Percentiles rank a stretch among this genome's conserved stretches.
Conservation (phyloP, 805 yeast species). For the Saccharomycopsis sp. region DNA sequence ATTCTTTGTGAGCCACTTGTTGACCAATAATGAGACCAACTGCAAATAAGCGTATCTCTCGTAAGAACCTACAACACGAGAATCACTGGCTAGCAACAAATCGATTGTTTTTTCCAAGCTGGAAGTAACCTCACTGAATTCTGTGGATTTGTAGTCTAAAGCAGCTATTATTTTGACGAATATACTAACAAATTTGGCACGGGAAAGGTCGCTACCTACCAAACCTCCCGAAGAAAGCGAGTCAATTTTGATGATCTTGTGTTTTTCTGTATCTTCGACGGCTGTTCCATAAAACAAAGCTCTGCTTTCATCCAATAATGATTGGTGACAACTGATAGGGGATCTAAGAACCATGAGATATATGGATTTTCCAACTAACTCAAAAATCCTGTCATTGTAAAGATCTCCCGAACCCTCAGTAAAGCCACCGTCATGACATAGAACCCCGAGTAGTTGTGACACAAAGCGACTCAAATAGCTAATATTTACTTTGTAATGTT, state of each 20-base stretch:
- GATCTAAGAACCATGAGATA: slow-evolving; percentile 32
- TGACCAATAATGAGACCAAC: slow-evolving; percentile 45
- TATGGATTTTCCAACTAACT: slow-evolving; percentile 29
- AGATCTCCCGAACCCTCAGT: slow-evolving; percentile 10
- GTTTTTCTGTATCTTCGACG: slow-evolving; percentile 12
- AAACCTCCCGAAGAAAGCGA: slow-evolving; percentile 4
- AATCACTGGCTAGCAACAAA: not conserved
- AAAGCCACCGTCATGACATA: slow-evolving; percentile 6
- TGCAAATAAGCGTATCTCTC: slow-evolving; percentile 52
- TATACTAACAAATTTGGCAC: slow-evolving; percentile 32
- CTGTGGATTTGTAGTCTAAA: slow-evolving; percentile 32
- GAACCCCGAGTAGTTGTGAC: slow-evolving; percentile 31
- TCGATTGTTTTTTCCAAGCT: not conserved
- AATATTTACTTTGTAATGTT: slow-evolving; percentile 13
- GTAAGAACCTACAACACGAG: not conserved
- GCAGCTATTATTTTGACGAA: slow-evolving; percentile 45
- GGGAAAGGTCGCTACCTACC: slow-evolving; percentile 24
- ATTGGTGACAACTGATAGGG: slow-evolving; percentile 35
- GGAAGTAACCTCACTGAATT: not conserved
- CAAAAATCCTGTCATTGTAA: slow-evolving; percentile 22
- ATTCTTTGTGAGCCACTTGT: slow-evolving; percentile 40
- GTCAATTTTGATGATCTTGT: slow-evolving; percentile 1
- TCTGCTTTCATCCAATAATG: slow-evolving; percentile 34
- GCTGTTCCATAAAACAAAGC: slow-evolving; percentile 31
- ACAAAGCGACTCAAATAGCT: slow-evolving; percentile 39